These are phyloP conservation scores for Metschnikowia peoriensis DNA, from an alignment of 805 yeast species.

Conservation along the genomic window DNA sequence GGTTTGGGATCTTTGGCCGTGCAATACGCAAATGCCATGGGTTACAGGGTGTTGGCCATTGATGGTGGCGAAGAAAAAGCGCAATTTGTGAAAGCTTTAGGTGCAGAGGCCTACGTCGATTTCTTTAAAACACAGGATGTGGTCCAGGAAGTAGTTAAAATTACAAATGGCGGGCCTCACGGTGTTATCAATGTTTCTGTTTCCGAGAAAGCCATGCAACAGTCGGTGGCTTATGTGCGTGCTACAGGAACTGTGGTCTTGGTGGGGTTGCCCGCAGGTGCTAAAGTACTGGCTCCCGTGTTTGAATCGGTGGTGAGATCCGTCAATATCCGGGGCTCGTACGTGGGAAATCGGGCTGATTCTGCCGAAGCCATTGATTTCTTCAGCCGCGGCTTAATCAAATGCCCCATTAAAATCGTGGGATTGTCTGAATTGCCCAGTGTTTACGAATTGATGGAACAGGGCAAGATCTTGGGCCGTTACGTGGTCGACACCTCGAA, in stretches of 20 bases:
- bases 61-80: constrained; percentile 69
- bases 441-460: constrained; percentile 74
- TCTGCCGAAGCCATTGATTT: constrained; percentile 78
- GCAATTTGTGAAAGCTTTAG: constrained; percentile 37
- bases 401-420: constrained; percentile 71
- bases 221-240: constrained; percentile 38
- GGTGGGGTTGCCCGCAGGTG: constrained; percentile 81
- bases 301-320: constrained; percentile 74
- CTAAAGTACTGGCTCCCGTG: constrained; percentile 66
- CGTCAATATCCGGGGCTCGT: constrained; percentile 72
- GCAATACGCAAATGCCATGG: constrained; percentile 78
- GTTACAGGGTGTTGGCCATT: constrained; percentile 66
- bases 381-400: constrained; percentile 68
- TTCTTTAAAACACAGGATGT: constrained; percentile 48
- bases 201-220: constrained; percentile 63
- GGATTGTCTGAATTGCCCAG: constrained; percentile 69
- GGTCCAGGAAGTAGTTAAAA: constrained; percentile 51
- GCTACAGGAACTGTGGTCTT: constrained; percentile 34
- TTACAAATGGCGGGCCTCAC: constrained; percentile 74
- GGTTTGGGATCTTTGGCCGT: constrained; percentile 74
- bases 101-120: constrained; percentile 29
- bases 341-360: constrained; percentile 88
- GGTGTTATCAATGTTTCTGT: constrained; percentile 76
- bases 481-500: constrained; percentile 73
- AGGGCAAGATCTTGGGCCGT: constrained; percentile 85